phyloP scores from a whole-genome alignment of 371 early-diverging fungal species.

The Mortierella sp. region DNA sequence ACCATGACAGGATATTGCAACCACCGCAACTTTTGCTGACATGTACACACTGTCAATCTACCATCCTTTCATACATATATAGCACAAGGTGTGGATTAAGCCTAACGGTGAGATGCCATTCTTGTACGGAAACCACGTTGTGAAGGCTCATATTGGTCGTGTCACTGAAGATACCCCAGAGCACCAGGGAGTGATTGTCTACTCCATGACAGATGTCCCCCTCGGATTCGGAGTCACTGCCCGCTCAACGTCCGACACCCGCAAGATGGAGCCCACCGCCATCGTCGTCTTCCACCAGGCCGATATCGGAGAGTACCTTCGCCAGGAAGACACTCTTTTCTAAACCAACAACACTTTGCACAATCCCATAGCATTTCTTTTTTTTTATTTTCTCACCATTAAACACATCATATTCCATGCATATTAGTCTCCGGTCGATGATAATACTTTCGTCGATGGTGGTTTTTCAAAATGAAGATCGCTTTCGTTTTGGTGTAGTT shows the following conservation, averaged over 20 bases:
- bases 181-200: constrained; percentile 97
- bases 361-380: background rate
- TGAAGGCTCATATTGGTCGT: constrained; percentile 97
- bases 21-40: background rate
- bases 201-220: constrained; percentile 94
- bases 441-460: background rate
- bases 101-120: constrained; percentile 99
- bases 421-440: background rate
- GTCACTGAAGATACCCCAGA: constrained; percentile 98
- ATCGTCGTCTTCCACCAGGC: constrained; percentile 98
- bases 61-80: background rate
- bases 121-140: constrained; percentile 99
- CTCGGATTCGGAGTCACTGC: constrained; percentile 99
- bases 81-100: constrained; percentile 98
- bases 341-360: constrained; percentile 54
- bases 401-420: constrained; percentile 9
- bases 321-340: constrained; percentile 92
- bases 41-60: background rate
- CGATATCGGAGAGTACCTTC: constrained; percentile 99
- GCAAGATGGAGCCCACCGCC: constrained; percentile 95
- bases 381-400: background rate
- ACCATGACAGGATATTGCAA: background rate
- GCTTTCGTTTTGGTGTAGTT: too few species aligned
- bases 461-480: too few species aligned
- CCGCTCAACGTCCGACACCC: constrained; percentile 89